Conservation (phyloP, 495 filamentous ascomycete species). For the Elasticomyces elasticus region DNA sequence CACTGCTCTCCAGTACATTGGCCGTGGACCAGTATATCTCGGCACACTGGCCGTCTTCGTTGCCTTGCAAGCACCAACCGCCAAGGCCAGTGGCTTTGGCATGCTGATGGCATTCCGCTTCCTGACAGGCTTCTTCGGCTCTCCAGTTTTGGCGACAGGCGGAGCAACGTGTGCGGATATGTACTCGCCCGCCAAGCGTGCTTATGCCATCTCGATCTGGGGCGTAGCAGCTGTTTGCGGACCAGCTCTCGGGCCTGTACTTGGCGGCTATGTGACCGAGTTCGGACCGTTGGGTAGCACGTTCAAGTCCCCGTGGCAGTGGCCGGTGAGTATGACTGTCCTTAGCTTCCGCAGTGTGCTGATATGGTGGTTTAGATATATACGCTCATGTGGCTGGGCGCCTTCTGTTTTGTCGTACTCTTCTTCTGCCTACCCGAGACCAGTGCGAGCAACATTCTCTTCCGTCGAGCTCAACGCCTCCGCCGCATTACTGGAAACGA, state of each 20-base stretch:
- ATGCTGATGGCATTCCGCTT: slow-evolving; percentile 48
- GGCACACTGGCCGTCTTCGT: slow-evolving; percentile 42
- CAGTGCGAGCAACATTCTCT: slow-evolving; percentile 31
- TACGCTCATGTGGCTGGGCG: slow-evolving; percentile 33
- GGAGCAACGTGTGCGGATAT: slow-evolving; percentile 45
- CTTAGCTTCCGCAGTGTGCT: too few relatives aligned
- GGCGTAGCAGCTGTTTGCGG: slow-evolving; percentile 32
- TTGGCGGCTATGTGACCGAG: slow-evolving; percentile 35
- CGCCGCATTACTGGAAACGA: slow-evolving; percentile 31
- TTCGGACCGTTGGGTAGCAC: slow-evolving; percentile 16
- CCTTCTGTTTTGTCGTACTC: slow-evolving; percentile 31
- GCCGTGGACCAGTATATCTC: slow-evolving; percentile 42
- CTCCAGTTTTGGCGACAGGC: slow-evolving; percentile 40
- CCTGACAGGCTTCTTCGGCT: slow-evolving; percentile 44
- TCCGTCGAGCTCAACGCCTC: slow-evolving; percentile 30
- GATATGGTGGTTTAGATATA: too few relatives aligned
- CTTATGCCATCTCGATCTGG: slow-evolving; percentile 30
- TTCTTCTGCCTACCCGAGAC: slow-evolving; percentile 36
- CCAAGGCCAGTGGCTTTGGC: slow-evolving; percentile 40
- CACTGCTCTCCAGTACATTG: too few relatives aligned
- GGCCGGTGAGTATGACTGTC: too few relatives aligned
- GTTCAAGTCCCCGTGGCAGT: slow-evolving; percentile 27
- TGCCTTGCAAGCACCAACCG: slow-evolving; percentile 40
- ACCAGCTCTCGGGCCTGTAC: slow-evolving; percentile 37
- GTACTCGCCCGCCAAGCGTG: slow-evolving; percentile 29